phyloP scores from a whole-genome alignment of 768 basidiomycete genomes.

The Leccinum imitatum region DNA sequence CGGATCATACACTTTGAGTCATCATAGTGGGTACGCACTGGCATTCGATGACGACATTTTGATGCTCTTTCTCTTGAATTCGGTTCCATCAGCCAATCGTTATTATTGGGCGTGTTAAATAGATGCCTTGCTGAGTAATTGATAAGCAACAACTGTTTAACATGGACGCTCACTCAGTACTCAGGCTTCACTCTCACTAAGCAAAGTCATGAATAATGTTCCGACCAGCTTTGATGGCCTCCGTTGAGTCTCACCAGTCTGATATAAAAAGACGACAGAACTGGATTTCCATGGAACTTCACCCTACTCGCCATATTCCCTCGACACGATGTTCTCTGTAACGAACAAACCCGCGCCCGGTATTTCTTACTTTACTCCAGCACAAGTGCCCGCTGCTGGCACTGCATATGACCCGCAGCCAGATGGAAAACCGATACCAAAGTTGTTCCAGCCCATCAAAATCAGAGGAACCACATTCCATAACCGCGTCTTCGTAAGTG shows the following conservation, averaged over 20 bases:
- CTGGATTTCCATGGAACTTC: not conserved
- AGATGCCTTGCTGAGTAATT: not conserved
- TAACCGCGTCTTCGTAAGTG: slow-evolving; percentile 53
- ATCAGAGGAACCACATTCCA: slow-evolving; percentile 53
- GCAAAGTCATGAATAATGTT: not conserved
- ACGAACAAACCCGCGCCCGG: slow-evolving; percentile 42
- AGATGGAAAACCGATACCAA: slow-evolving; percentile 40
- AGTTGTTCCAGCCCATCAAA: slow-evolving; percentile 54
- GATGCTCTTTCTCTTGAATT: not conserved
- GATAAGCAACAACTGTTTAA: not conserved
- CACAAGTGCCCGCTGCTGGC: slow-evolving; percentile 44
- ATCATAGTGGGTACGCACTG: not conserved
- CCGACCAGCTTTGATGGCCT: not conserved
- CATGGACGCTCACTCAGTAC: too few relatives aligned
- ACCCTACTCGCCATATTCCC: not conserved
- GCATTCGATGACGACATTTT: not conserved
- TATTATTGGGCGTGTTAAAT: not conserved
- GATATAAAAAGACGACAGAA: slow-evolving; percentile 6
- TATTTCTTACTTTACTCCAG: slow-evolving; percentile 47
- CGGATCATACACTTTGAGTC: not conserved
- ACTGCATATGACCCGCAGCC: slow-evolving; percentile 43
- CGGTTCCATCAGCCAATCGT: not conserved
- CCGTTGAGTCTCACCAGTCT: not conserved
- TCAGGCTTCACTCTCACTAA: not conserved
- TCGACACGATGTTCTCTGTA: slow-evolving; percentile 8